phyloP scores from a whole-genome alignment of 495 filamentous ascomycete species.

The Ramalina intermedia region DNA sequence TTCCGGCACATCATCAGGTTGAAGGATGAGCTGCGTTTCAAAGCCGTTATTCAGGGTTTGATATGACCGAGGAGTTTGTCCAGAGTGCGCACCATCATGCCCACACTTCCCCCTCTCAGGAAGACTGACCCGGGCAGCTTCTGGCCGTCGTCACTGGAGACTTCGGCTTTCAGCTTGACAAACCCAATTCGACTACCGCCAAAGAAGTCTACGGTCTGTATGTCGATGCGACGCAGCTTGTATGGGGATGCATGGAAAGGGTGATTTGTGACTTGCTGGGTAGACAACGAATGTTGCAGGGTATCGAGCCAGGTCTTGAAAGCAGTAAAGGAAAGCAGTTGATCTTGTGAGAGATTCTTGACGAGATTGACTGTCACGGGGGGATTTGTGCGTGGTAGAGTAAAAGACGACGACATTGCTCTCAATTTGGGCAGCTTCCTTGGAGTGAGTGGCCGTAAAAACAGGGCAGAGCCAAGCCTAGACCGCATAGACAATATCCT shows the following conservation, averaged over 20 bases:
- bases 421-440: background rate
- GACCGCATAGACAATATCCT: slow-evolving; percentile 8
- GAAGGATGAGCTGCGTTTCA: slow-evolving; percentile 38
- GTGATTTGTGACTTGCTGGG: slow-evolving; percentile 46
- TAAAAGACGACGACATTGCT: slow-evolving; percentile 34
- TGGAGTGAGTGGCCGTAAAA: background rate
- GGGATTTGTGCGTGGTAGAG: slow-evolving; percentile 25
- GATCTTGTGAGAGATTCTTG: slow-evolving; percentile 41
- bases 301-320: slow-evolving; percentile 62
- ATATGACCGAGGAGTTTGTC: background rate
- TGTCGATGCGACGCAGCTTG: slow-evolving; percentile 47
- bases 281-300: slow-evolving; percentile 46
- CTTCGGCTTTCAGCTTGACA: slow-evolving; percentile 53
- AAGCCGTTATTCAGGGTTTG: background rate
- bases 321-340: slow-evolving; percentile 54
- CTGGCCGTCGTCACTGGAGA: slow-evolving; percentile 49
- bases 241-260: slow-evolving; percentile 62
- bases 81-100: slow-evolving; percentile 47
- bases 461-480: slow-evolving; percentile 9
- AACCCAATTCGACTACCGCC: slow-evolving; percentile 54
- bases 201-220: slow-evolving; percentile 67
- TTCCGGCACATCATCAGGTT: slow-evolving; percentile 49
- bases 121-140: slow-evolving; percentile 65
- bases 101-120: slow-evolving; percentile 67
- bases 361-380: slow-evolving; percentile 40